Percentiles rank a stretch among this genome's conserved stretches.
Evolutionary conservation across 1,284 basidiomycete species (phyloP).

Genomic region (Moesziomyces parantarcticus): DNA sequence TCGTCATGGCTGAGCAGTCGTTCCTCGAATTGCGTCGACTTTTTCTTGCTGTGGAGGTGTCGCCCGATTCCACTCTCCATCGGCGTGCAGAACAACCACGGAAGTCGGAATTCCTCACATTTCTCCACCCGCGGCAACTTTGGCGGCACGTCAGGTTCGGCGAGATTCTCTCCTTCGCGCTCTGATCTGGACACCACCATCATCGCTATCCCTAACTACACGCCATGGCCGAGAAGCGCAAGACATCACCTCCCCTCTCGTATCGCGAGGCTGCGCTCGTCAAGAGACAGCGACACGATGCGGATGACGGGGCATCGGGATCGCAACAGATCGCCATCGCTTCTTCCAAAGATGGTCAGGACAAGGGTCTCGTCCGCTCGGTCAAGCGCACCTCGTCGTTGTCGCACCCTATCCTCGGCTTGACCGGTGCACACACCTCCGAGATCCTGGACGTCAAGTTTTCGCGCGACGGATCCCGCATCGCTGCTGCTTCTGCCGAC

Average conservation of each 20-base stretch:
- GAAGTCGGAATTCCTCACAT: not conserved
- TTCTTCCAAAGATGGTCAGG: constrained; percentile 48
- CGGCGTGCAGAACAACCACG: not conserved
- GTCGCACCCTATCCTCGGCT: constrained; percentile 54
- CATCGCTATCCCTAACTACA: not conserved
- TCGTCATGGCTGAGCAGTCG: no score
- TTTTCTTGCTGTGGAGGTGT: not conserved
- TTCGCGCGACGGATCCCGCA: constrained; percentile 55
- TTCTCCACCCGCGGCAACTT: not conserved
- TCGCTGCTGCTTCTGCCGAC: constrained; percentile 62
- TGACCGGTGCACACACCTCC: constrained; percentile 59
- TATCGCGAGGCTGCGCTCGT: constrained; percentile 45
- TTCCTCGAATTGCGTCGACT: not conserved
- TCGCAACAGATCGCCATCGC: constrained; percentile 52
- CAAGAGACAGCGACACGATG: constrained; percentile 56
- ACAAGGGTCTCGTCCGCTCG: constrained; percentile 54
- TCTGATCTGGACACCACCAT: not conserved
- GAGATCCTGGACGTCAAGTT: constrained; percentile 64
- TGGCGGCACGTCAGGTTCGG: not conserved
- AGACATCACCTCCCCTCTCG: constrained; percentile 50
- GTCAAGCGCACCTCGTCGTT: constrained; percentile 60
- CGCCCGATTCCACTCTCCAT: not conserved
- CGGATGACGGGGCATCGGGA: constrained; percentile 22
- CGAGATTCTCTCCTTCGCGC: not conserved
- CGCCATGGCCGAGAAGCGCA: constrained; percentile 63